Evolutionary conservation across 805 yeast species (phyloP).

Genomic region (Nakazawaea populi): DNA sequence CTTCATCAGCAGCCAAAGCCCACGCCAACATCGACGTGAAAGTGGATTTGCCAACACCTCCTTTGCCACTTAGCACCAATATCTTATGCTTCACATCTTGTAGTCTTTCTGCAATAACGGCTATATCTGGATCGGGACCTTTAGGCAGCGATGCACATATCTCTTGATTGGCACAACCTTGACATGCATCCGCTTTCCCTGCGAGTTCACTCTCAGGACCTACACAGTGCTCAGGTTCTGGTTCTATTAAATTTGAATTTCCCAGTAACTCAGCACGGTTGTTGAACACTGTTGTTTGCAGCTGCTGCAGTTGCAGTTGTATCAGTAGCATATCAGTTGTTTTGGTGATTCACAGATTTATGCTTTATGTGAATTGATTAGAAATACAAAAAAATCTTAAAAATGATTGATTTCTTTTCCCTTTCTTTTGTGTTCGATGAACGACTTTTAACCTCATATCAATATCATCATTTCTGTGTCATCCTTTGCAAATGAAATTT

Average conservation of each 20-base stretch:
- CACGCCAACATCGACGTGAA: slow-evolving; percentile 94
- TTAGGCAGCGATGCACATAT: slow-evolving; percentile 85
- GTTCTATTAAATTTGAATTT: slow-evolving; percentile 38
- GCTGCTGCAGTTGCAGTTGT: slow-evolving; percentile 2
- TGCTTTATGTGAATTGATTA: background rate
- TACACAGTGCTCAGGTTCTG: slow-evolving; percentile 97
- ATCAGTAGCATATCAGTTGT: slow-evolving; percentile 2
- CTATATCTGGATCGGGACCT: slow-evolving; percentile 94
- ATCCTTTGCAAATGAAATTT: too few species aligned
- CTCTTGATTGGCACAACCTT: slow-evolving; percentile 89
- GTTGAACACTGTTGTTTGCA: background rate
- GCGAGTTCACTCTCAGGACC: slow-evolving; percentile 95
- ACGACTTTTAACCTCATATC: too few species aligned
- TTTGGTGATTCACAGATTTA: background rate
- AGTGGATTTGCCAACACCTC: slow-evolving; percentile 98
- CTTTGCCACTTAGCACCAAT: slow-evolving; percentile 73
- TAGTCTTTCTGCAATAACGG: slow-evolving; percentile 64
- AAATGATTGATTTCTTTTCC: background rate
- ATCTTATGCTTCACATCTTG: slow-evolving; percentile 69
- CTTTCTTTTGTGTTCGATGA: background rate
- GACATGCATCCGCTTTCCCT: slow-evolving; percentile 91
- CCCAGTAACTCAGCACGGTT: background rate
- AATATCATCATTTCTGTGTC: too few species aligned
- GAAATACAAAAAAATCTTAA: background rate
- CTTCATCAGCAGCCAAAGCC: slow-evolving; percentile 84